Base-by-base conservation (phyloP, 2,329 filamentous ascomycete genomes). In the Boeremia lycopersici region DNA sequence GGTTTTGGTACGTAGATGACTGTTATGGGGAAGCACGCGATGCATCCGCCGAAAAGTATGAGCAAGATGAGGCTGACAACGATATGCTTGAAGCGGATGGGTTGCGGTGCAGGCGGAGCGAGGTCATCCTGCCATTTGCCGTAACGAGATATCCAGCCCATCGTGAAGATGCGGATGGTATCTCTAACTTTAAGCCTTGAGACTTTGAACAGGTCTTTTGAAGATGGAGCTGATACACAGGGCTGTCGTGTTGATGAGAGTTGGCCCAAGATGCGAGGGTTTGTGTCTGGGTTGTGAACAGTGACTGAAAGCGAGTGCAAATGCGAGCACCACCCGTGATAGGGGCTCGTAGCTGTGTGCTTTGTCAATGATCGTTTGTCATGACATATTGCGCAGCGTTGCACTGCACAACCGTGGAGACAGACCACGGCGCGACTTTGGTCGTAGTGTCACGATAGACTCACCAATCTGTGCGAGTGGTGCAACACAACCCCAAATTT, bases 71-170 rank as follows among this genome's bases (percentile, higher is more conserved):
- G 43, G 1, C 17, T 47, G 25, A 4, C 31, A 31, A 46, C 10
- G 15, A 51, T 46, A 30, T 49, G 40, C 10, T 31, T 39, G 41
- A 45, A n/a, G 3, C 34, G 28, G 2, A 49, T 15, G 13, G 40
- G 34, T 1, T 17, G 35, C 15, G 34, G 15, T 7, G 15, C n/a
- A 2, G 40, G 39, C 11, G 28, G 15, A 13, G 40, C 13, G 13
- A 35, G 28, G n/a, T 40, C 29, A 23, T 35, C 23, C 29, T 46
- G 34, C 28, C 15, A 25, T 15, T 45, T 46, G 4, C 52, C 52
- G 26, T 40, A 49, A 17, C 46, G 52, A 15, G 45, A 34, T 3
- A 49, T 35, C 52, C 52, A 55, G 10, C 46, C 52, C 46, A 55
- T 55, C 5, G 15, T 41, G 33, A 31, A 23, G 19, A 31, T 30